A percentile compares a stretch with the other conserved stretches of the same genome.
phyloP scores from a whole-genome alignment of 805 yeast genomes.

The Kazachstania kunashirensis region DNA sequence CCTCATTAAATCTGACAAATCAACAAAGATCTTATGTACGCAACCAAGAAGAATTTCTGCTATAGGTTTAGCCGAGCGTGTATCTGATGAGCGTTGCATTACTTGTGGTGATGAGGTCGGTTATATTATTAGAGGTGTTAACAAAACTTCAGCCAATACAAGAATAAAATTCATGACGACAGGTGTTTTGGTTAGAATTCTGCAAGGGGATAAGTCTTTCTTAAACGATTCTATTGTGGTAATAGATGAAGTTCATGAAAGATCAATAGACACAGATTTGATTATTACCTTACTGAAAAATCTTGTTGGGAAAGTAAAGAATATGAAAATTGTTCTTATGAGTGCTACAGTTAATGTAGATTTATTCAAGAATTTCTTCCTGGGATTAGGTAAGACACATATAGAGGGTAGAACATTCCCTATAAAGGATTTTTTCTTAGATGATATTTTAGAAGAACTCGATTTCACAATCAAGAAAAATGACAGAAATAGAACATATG shows the following conservation, averaged over 20 bases:
- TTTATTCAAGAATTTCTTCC: constrained; percentile 59
- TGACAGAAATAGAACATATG: constrained; percentile 11
- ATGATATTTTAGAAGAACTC: constrained; percentile 47
- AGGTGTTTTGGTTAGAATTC: constrained; percentile 80
- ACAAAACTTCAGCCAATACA: constrained; percentile 50
- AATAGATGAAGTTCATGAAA: constrained; percentile 94
- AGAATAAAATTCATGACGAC: constrained; percentile 84
- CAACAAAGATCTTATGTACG: constrained; percentile 66
- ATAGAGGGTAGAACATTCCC: constrained; percentile 94
- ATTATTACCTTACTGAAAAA: constrained; percentile 66
- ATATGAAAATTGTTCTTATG: constrained; percentile 71
- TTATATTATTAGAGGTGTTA: constrained; percentile 83
- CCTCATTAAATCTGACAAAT: constrained; percentile 35
- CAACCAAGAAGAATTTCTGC: constrained; percentile 96
- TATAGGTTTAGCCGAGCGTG: constrained; percentile 87
- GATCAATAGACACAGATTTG: constrained; percentile 86
- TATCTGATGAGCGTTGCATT: constrained; percentile 64
- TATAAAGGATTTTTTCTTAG: constrained; percentile 66
- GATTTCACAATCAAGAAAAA: constrained; percentile 43
- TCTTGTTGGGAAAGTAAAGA: constrained; percentile 36
- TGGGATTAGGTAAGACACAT: constrained; percentile 53
- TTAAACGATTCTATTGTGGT: constrained; percentile 56
- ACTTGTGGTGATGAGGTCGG: constrained; percentile 60
- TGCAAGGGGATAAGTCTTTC: constrained; percentile 43
- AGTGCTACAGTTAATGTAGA: constrained; percentile 82